Evolutionary conservation across 2,329 filamentous ascomycete genomes (phyloP).

Genomic region (Epichloe gansuensis): DNA sequence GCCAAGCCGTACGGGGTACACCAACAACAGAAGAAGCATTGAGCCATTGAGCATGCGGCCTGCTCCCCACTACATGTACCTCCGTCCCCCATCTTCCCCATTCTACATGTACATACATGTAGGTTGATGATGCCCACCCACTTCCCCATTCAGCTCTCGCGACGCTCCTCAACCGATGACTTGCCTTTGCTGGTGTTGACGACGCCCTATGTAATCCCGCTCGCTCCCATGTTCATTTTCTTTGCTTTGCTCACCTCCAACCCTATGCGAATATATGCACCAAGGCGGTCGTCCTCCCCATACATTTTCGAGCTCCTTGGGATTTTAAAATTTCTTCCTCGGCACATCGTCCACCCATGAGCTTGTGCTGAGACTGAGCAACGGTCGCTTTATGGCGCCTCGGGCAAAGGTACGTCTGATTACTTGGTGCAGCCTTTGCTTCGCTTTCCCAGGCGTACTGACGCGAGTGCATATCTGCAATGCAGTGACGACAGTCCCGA

Average conservation of each 20-base stretch:
- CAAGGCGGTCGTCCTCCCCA: neutral
- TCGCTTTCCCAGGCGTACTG: neutral
- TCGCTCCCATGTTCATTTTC: neutral
- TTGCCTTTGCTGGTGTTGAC: neutral
- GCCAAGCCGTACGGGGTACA: too few species aligned
- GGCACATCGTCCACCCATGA: neutral
- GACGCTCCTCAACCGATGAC: neutral
- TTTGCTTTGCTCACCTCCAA: neutral
- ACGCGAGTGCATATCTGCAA: neutral
- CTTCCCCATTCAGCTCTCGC: neutral
- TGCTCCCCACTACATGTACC: neutral
- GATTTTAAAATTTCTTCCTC: neutral
- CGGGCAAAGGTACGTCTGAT: neutral
- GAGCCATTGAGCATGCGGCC: neutral
- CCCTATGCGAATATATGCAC: neutral
- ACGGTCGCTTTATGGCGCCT: conserved; percentile 3
- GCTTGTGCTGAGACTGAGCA: neutral
- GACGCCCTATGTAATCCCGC: neutral
- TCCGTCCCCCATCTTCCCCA: neutral
- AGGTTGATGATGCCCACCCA: neutral
- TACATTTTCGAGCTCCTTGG: neutral
- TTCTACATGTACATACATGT: too few species aligned
- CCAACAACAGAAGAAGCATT: too few species aligned
- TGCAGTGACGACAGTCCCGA: conserved; percentile 4
- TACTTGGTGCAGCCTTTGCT: neutral